These are phyloP conservation scores for Linnemannia elongata DNA, from an alignment of 192 early-diverging fungal species.

Conservation along the genomic window DNA sequence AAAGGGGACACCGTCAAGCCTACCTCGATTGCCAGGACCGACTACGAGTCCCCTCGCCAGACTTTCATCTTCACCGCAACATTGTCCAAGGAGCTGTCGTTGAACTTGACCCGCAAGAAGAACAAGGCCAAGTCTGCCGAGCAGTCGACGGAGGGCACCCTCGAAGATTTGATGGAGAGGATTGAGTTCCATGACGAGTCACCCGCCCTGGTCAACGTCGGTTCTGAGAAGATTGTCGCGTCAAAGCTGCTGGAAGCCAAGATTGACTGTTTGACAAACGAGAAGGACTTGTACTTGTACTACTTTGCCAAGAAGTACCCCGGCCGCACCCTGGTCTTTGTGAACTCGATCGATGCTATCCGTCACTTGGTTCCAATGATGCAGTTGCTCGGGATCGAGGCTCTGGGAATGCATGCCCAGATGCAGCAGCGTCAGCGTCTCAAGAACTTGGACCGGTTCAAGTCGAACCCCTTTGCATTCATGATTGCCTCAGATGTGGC, in stretches of 20 bases:
- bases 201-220: conserved; percentile 85
- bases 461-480: conserved; percentile 76
- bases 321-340: conserved; percentile 93
- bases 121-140: conserved; percentile 40
- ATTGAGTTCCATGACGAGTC: conserved; percentile 82
- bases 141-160: conserved; percentile 22
- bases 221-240: conserved; percentile 75
- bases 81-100: conserved; percentile 66
- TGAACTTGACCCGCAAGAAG: conserved; percentile 64
- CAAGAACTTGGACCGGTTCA: conserved; percentile 93
- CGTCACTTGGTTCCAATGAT: conserved; percentile 90
- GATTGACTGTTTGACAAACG: conserved; percentile 86
- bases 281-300: conserved; percentile 91
- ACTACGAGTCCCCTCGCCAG: conserved; percentile 66
- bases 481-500: conserved; percentile 97
- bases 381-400: conserved; percentile 77
- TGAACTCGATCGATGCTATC: conserved; percentile 95
- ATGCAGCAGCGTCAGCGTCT: conserved; percentile 97
- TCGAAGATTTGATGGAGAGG: conserved; percentile 81
- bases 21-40: conserved; percentile 32
- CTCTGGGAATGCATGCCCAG: conserved; percentile 91
- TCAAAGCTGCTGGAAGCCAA: conserved; percentile 80
- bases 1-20: neutral
- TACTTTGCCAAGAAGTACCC: conserved; percentile 90
- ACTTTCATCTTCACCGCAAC: conserved; percentile 97